phyloP scores from a whole-genome alignment of 768 basidiomycete genomes.

The Gyrodon lividus region DNA sequence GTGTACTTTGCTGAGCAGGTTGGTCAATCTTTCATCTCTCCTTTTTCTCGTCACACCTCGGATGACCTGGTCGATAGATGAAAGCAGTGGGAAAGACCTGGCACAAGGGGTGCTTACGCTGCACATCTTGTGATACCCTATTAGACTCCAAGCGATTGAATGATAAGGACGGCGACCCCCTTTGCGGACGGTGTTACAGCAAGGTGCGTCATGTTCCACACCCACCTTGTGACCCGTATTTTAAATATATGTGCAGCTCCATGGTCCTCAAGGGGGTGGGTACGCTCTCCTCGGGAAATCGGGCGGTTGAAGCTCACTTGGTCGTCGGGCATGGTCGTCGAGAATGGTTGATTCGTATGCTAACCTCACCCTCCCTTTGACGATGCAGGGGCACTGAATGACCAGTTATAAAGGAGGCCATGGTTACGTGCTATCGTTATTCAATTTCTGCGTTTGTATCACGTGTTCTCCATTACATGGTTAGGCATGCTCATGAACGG shows the following conservation, averaged over 20 bases:
- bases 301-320: slow-evolving; percentile 34
- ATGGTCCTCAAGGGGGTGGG: slow-evolving; percentile 72
- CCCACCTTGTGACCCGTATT: background rate
- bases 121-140: slow-evolving; percentile 62
- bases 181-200: slow-evolving; percentile 71
- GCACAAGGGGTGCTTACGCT: slow-evolving; percentile 78
- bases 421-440: slow-evolving; percentile 20
- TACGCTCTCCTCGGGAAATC: slow-evolving; percentile 67
- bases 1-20: slow-evolving; percentile 90
- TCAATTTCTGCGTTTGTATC: slow-evolving; percentile 18
- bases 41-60: background rate
- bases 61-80: slow-evolving; percentile 43
- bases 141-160: slow-evolving; percentile 73
- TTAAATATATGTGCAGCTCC: slow-evolving; percentile 42
- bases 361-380: slow-evolving; percentile 2
- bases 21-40: background rate
- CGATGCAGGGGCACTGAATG: background rate
- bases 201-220: slow-evolving; percentile 41
- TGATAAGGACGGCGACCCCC: slow-evolving; percentile 72
- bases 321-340: background rate
- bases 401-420: slow-evolving; percentile 5
- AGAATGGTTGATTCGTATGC: background rate
- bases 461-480: slow-evolving; percentile 12
- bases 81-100: slow-evolving; percentile 80
- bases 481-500: too few relatives aligned